Evolutionary conservation across 2,329 filamentous ascomycete species (phyloP).

Genomic region (Xylariaceae sp.): DNA sequence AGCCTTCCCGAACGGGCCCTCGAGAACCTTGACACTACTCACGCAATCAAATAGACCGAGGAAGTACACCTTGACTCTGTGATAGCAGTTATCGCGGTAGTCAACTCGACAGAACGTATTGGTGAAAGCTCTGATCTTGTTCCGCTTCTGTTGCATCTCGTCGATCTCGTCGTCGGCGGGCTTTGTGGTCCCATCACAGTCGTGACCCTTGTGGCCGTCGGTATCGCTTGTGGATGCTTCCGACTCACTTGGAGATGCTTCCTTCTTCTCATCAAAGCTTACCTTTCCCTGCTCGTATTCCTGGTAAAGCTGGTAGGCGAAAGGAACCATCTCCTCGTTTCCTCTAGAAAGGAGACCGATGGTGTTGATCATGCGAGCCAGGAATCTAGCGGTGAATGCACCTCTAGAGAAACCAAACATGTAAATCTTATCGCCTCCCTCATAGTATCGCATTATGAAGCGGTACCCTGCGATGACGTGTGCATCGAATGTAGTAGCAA

Average conservation of each 20-base stretch:
- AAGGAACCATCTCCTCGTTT: conserved; percentile 50
- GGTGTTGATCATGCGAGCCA: conserved; percentile 46
- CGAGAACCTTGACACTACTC: conserved; percentile 42
- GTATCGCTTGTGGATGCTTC: conserved; percentile 25
- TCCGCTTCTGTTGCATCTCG: conserved; percentile 8
- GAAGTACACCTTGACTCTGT: conserved; percentile 43
- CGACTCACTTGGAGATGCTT: conserved; percentile 18
- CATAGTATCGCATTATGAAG: conserved; percentile 52
- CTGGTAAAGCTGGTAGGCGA: conserved; percentile 42
- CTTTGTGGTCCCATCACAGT: conserved; percentile 1
- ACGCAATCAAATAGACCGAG: conserved; percentile 54
- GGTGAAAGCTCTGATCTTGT: conserved; percentile 41
- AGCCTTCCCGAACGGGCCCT: conserved; percentile 23
- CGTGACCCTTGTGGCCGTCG: conserved; percentile 7
- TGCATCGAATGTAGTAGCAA: conserved; percentile 44
- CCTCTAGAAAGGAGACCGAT: conserved; percentile 46
- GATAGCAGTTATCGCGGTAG: conserved; percentile 4
- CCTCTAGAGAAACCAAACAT: conserved; percentile 52
- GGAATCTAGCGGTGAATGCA: conserved; percentile 49
- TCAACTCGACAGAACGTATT: conserved; percentile 42
- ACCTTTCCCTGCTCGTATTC: conserved; percentile 31
- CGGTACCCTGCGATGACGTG: conserved; percentile 50
- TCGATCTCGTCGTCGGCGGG: conserved; percentile 2
- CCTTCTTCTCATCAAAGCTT: too few species aligned
- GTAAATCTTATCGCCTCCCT: conserved; percentile 46